Evolutionary conservation across 768 basidiomycete genomes (phyloP).

Genomic region (Udeniomyces megalosporus): DNA sequence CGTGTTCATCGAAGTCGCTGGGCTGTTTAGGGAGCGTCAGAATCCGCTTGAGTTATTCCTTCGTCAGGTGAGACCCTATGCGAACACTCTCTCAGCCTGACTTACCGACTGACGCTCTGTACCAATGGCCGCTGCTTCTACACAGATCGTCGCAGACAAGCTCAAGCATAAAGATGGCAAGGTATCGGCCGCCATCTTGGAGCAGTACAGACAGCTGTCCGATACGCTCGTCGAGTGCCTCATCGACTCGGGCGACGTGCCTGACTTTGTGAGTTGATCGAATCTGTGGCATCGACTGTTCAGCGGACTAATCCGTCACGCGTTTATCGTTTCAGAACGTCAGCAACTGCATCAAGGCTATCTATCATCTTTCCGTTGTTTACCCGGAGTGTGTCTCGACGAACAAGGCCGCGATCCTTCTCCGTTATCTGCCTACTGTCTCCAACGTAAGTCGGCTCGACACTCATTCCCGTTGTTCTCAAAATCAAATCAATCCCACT

Average conservation of each 20-base stretch:
- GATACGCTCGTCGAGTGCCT: conserved; percentile 72
- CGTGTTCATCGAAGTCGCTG: conserved; percentile 76
- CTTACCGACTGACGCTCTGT: neutral
- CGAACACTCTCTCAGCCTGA: neutral
- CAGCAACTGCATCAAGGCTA: conserved; percentile 66
- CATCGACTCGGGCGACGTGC: conserved; percentile 61
- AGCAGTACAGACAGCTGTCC: conserved; percentile 63
- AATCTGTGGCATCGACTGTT: neutral
- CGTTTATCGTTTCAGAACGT: conserved; percentile 42
- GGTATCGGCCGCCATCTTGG: conserved; percentile 41
- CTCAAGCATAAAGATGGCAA: conserved; percentile 30
- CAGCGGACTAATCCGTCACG: neutral
- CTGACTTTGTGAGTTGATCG: conserved; percentile 43
- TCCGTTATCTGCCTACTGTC: conserved; percentile 79
- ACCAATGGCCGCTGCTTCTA: neutral
- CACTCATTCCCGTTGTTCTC: neutral
- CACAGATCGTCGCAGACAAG: conserved; percentile 52
- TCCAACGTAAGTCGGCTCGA: conserved; percentile 43
- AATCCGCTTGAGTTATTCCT: conserved; percentile 71
- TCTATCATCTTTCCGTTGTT: conserved; percentile 64
- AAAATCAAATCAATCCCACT: neutral
- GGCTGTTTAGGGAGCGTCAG: conserved; percentile 65
- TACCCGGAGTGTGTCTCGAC: conserved; percentile 73
- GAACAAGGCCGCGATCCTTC: conserved; percentile 61
- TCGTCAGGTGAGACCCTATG: conserved; percentile 36